Base-by-base conservation (phyloP, 345 rosid genomes). In the Corchorus capsularis region DNA sequence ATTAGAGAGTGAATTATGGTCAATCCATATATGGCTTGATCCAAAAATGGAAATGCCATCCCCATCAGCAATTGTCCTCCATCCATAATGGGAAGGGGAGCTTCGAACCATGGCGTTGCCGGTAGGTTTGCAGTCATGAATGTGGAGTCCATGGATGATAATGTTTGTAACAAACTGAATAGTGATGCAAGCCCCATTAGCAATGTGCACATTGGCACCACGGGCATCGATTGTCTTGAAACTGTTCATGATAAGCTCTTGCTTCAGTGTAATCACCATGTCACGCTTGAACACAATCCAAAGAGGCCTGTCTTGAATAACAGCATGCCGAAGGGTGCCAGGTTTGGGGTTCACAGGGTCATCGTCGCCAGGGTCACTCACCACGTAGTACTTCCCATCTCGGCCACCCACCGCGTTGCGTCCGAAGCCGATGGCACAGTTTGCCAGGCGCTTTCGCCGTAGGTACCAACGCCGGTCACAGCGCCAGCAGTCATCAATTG, bases 401-500 rank as follows among this genome's bases (percentile, higher is more conserved):
- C 97, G 85, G 2, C 96, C 97, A 1, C 97, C 97, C 2, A 92
- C 19, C 11, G 97, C 96, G 59, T 87, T 89, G 82, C 90, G 93
- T 8, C 97, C 97, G 35, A 92, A 92, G 12, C 97, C 97, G 15
- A 91, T 89, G 50, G 80, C 87, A 32, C 97, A 92, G 65, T 88
- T 75, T 9, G 97, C 96, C 0, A 92, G 85, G 66, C 53, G 84
- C 77, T 84, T 89, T 10, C 97, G 76, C 27, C 77, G 84, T n/a
- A 71, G 56, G 50, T 85, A 69, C 97, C 97, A 92, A 19, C 14
- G 77, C 27, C 78, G 84, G 71, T 92, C 96, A 72, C 95, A 92
- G n/a, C 97, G 84, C 97, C 97, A 92, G 56, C 97, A 91, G 72
- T 92, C 96, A 64, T 92, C 97, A n/a, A 92, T 88, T 9, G 96